Evolutionary conservation across 208 protist species (phyloP).

Genomic region (Crithidia fasciculata): DNA sequence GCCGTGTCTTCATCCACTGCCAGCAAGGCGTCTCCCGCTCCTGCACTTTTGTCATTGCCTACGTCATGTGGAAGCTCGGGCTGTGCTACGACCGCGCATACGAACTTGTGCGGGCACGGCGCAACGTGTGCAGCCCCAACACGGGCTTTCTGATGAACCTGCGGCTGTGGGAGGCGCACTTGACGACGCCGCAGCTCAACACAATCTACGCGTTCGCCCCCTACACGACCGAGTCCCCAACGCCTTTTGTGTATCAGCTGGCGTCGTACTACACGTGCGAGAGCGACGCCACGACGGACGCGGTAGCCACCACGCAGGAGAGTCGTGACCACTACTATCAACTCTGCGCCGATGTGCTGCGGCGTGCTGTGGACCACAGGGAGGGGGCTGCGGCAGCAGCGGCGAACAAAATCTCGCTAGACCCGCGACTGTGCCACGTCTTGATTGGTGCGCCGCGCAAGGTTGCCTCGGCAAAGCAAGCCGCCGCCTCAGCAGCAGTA

Average conservation of each 20-base stretch:
- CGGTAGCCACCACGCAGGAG: not conserved
- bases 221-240: slow-evolving; percentile 44
- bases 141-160: slow-evolving; percentile 91
- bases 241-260: slow-evolving; percentile 68
- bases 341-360: slow-evolving; percentile 32
- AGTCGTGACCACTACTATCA: slow-evolving; percentile 13
- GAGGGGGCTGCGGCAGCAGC: not conserved
- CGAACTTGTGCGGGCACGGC: slow-evolving; percentile 68
- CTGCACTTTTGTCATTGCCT: slow-evolving; percentile 90
- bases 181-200: slow-evolving; percentile 55
- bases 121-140: slow-evolving; percentile 90
- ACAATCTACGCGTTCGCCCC: slow-evolving; percentile 68
- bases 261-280: slow-evolving; percentile 41
- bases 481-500: not conserved
- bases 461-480: slow-evolving; percentile 13
- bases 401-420: slow-evolving; percentile 36
- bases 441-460: slow-evolving; percentile 44
- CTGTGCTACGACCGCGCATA: slow-evolving; percentile 87
- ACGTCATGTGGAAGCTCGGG: slow-evolving; percentile 90
- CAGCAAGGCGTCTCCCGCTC: slow-evolving; percentile 94
- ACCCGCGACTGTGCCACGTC: slow-evolving; percentile 64
- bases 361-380: slow-evolving; percentile 7
- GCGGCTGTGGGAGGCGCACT: slow-evolving; percentile 74
- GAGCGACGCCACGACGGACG: slow-evolving; percentile 7
- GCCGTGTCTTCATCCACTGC: slow-evolving; percentile 94